Conservation (phyloP, 1,284 basidiomycete species). For the Chalciporus sp. region DNA sequence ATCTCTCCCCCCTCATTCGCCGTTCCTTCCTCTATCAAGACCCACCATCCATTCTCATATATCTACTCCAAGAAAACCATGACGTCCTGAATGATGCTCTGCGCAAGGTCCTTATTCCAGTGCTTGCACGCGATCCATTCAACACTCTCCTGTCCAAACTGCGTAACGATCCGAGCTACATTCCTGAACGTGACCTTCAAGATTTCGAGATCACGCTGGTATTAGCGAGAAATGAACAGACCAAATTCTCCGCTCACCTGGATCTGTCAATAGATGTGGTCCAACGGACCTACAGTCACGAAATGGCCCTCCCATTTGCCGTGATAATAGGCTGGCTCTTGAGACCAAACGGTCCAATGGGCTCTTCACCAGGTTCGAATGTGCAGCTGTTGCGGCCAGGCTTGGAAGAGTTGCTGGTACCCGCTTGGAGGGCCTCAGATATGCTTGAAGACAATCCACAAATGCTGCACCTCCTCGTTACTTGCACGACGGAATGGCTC, state of each 20-base stretch:
- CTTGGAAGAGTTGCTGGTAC: no score
- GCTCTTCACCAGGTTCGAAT: neutral
- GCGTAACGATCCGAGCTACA: neutral
- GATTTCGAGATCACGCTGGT: conserved; percentile 7
- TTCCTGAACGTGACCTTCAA: conserved; percentile 5
- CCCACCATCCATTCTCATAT: conserved; percentile 1
- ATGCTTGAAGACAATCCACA: no score
- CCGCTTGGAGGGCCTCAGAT: no score
- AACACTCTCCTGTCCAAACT: conserved; percentile 1
- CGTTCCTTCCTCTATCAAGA: conserved; percentile 2
- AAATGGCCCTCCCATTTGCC: conserved; percentile 2
- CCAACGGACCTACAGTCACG: neutral
- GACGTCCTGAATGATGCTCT: conserved; percentile 1
- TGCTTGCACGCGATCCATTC: conserved; percentile 2
- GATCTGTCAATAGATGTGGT: conserved; percentile 3
- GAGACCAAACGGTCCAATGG: neutral
- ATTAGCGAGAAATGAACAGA: neutral
- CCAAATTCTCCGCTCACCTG: conserved; percentile 6
- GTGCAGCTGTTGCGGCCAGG: neutral
- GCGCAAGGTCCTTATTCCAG: neutral
- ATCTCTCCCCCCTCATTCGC: conserved; percentile 1
- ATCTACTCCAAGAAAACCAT: neutral
- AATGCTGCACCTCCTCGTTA: no score
- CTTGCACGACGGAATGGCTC: no score
- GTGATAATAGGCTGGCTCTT: conserved; percentile 10